phyloP scores from a whole-genome alignment of 257 asterid genomes.

The Solanum boliviense region DNA sequence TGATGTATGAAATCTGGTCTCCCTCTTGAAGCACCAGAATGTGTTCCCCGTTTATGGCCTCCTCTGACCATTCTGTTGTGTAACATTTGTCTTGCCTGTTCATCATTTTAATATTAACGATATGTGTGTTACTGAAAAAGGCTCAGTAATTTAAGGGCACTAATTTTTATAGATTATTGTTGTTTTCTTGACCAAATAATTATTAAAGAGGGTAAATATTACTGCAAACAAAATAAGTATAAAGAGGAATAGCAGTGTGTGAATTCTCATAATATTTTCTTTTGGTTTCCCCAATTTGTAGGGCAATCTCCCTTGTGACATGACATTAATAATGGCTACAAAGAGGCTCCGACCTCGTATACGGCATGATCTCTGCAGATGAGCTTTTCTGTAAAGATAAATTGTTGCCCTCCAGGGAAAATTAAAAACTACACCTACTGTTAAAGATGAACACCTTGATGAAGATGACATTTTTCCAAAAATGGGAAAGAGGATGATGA shows the following conservation, averaged over 20 bases:
- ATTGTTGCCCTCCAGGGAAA: constrained; percentile 37
- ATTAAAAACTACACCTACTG: constrained; percentile 26
- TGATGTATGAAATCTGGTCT: not conserved
- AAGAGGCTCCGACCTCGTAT: constrained; percentile 46
- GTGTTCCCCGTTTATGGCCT: not conserved
- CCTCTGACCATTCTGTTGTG: not conserved
- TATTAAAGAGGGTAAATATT: too few species aligned
- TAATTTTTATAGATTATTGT: too few species aligned
- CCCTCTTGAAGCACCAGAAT: not conserved
- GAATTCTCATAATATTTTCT: too few species aligned
- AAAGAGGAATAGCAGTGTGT: too few species aligned
- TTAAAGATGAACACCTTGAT: constrained; percentile 53
- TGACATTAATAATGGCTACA: constrained; percentile 33
- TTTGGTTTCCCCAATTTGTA: too few species aligned
- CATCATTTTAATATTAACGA: not conserved
- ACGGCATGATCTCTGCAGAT: constrained; percentile 59
- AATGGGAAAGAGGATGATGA: not conserved
- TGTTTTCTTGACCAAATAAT: too few species aligned
- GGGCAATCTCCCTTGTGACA: constrained; percentile 13
- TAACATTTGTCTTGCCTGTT: not conserved
- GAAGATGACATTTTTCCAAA: constrained; percentile 22
- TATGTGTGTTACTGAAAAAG: not conserved
- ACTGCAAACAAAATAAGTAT: too few species aligned
- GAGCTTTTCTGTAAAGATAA: constrained; percentile 64
- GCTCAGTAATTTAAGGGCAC: too few species aligned